A percentile compares a stretch with the other conserved stretches of the same genome.
phyloP scores from a whole-genome alignment of 345 rosid species.

The Citrus cavaleriei region DNA sequence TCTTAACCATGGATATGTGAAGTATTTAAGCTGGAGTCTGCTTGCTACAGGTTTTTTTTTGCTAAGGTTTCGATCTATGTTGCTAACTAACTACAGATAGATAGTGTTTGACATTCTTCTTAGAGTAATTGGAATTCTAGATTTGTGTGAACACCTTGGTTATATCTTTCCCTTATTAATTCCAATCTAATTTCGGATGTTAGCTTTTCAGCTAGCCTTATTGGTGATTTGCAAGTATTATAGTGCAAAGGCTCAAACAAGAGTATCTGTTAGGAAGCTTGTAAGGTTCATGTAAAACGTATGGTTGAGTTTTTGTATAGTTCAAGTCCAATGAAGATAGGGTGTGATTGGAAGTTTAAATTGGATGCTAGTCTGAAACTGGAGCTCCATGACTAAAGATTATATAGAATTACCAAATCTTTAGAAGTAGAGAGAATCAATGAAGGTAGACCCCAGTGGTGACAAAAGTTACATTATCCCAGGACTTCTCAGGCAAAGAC shows the following conservation, averaged over 20 bases:
- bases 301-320: not conserved
- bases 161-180: no score
- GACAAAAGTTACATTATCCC: not conserved
- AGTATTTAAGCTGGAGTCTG: not conserved
- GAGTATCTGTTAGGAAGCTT: not conserved
- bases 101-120: not conserved
- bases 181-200: not conserved
- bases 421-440: not conserved
- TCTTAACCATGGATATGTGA: not conserved
- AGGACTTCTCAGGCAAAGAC: no score
- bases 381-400: not conserved
- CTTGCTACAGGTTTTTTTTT: not conserved
- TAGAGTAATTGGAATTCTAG: not conserved
- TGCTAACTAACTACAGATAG: not conserved
- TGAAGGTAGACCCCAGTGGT: not conserved
- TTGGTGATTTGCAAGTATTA: not conserved
- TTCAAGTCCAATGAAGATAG: not conserved
- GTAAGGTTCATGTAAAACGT: not conserved
- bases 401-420: not conserved
- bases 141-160: not conserved
- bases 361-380: not conserved
- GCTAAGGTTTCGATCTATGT: not conserved
- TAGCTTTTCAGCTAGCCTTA: not conserved
- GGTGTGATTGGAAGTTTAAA: not conserved
- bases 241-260: not conserved